Evolutionary conservation across 2,329 filamentous ascomycete genomes (phyloP).

Genomic region (Colletotrichum sp.): DNA sequence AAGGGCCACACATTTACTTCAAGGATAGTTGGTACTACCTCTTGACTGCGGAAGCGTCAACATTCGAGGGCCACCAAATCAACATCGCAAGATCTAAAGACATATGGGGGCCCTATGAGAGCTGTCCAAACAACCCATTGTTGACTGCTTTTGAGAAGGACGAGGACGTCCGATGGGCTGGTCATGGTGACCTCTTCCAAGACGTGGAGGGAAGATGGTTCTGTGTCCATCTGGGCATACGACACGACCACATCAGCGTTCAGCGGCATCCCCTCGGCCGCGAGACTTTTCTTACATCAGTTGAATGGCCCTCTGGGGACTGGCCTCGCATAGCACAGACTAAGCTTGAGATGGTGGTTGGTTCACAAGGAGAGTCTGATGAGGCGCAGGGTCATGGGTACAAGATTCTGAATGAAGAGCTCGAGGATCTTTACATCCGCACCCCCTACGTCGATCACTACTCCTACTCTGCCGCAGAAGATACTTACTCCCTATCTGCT

Average conservation of each 20-base stretch:
- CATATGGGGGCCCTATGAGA: conserved; percentile 23
- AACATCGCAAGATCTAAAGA: conserved; percentile 22
- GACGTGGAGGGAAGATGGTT: background rate
- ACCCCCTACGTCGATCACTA: background rate
- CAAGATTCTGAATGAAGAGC: background rate
- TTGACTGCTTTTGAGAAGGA: background rate
- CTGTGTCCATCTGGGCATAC: background rate
- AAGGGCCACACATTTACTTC: conserved; percentile 33
- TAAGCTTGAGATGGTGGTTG: background rate
- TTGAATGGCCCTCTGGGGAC: background rate
- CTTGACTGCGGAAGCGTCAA: conserved; percentile 44
- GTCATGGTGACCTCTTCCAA: background rate
- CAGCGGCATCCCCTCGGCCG: background rate
- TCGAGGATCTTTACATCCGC: background rate
- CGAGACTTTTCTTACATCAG: background rate
- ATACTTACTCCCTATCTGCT: background rate
- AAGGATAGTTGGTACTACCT: conserved; percentile 39
- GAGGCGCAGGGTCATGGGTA: background rate
- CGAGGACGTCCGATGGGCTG: background rate
- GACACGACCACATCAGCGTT: background rate
- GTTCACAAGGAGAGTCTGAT: background rate
- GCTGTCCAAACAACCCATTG: background rate
- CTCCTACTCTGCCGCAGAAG: background rate
- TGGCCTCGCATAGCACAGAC: background rate
- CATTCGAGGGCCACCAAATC: conserved; percentile 29